Conservation (phyloP, 2,329 filamentous ascomycete genomes). For the Diplocarpon rosae region DNA sequence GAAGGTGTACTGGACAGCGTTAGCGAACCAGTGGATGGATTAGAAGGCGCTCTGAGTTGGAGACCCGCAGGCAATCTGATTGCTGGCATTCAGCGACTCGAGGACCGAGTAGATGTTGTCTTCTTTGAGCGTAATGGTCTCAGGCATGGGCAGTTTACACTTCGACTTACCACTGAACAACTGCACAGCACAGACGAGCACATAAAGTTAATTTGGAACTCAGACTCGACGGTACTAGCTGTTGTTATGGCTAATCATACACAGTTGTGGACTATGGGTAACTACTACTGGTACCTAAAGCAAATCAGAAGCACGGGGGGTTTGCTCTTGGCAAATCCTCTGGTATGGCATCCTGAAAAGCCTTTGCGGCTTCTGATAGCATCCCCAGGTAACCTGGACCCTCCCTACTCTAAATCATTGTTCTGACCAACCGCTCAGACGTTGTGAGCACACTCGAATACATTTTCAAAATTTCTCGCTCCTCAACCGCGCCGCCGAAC, state of each 20-base stretch:
- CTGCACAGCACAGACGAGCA: constrained; percentile 41
- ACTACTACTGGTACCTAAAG: constrained; percentile 98
- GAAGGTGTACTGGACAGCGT: constrained; percentile 87
- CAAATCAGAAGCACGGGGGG: constrained; percentile 56
- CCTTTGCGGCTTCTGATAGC: constrained; percentile 55
- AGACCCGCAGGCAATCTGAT: constrained; percentile 82
- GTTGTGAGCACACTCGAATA: constrained; percentile 51
- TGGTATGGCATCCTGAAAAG: constrained; percentile 77
- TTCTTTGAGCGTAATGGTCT: constrained; percentile 98
- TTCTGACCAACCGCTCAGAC: constrained; percentile 24
- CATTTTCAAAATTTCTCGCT: constrained; percentile 55
- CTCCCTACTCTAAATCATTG: not conserved
- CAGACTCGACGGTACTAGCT: constrained; percentile 82
- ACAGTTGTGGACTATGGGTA: constrained; percentile 95
- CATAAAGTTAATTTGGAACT: constrained; percentile 74
- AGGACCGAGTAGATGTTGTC: constrained; percentile 64
- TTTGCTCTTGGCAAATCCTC: constrained; percentile 25
- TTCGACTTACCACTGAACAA: constrained; percentile 54
- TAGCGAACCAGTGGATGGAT: constrained; percentile 84
- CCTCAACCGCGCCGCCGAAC: constrained; percentile 57
- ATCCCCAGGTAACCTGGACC: constrained; percentile 33
- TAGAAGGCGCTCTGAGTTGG: constrained; percentile 87
- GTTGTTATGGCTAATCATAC: constrained; percentile 62
- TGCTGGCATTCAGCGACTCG: constrained; percentile 67
- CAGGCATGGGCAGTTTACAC: constrained; percentile 85